Evolutionary conservation across 1,284 basidiomycete genomes (phyloP).

Genomic region (Ustilago loliicola): DNA sequence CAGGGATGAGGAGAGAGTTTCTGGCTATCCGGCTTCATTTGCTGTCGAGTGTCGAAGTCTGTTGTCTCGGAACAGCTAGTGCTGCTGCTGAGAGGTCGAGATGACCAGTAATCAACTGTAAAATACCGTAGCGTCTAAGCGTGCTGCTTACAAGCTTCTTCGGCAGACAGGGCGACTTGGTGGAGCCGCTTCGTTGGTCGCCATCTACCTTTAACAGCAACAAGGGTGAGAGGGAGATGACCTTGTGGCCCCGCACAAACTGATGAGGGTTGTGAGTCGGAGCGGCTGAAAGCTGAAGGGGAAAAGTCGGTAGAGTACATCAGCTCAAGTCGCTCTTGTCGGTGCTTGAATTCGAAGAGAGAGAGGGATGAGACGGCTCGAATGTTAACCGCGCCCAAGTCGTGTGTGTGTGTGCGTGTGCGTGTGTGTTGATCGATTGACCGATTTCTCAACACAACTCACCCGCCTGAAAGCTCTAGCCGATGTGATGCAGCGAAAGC

Average conservation of each 20-base stretch:
- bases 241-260: not conserved
- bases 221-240: not conserved
- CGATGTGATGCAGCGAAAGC: slow-evolving; percentile 8
- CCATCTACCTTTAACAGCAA: not conserved
- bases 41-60: not conserved
- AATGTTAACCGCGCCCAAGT: too few relatives aligned
- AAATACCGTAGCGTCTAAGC: too few relatives aligned
- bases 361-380: too few relatives aligned
- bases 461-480: not conserved
- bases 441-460: slow-evolving; percentile 4
- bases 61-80: not conserved
- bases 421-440: slow-evolving; percentile 3
- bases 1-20: not conserved
- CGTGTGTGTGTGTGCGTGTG: not conserved
- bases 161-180: not conserved
- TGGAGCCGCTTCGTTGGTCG: not conserved
- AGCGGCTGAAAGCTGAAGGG: slow-evolving; percentile 21
- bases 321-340: not conserved
- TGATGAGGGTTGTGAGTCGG: not conserved
- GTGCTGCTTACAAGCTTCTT: not conserved
- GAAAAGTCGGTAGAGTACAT: slow-evolving; percentile 20
- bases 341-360: slow-evolving; percentile 8
- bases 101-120: not conserved
- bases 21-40: slow-evolving; percentile 3
- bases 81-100: not conserved